A percentile compares a stretch with the other conserved stretches of the same genome.
These are phyloP conservation scores for Apiospora malaysiana DNA, from an alignment of 2,329 filamentous ascomycete genomes.

Conservation along the genomic window DNA sequence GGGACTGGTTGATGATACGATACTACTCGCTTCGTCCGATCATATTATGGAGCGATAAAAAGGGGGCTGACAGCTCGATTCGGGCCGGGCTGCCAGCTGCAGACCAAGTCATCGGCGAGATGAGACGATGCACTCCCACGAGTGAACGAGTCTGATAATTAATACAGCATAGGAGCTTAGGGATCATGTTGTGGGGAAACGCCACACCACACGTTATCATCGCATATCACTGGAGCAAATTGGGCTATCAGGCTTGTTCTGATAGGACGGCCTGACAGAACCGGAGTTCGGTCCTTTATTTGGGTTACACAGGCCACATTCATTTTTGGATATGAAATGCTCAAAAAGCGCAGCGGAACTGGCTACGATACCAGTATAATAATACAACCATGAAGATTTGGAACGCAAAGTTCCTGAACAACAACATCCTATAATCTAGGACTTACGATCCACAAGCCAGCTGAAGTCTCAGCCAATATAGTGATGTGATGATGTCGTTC, in stretches of 20 bases:
- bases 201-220: not conserved
- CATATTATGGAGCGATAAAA: not conserved
- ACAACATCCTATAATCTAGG: too few relatives aligned
- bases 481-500: not conserved
- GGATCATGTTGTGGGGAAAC: not conserved
- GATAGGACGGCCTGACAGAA: conserved; percentile 1
- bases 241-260: not conserved
- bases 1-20: not conserved
- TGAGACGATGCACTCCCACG: not conserved
- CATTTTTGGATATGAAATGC: conserved; percentile 9
- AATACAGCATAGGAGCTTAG: conserved; percentile 6
- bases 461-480: not conserved
- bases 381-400: conserved; percentile 1
- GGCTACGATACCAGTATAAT: conserved; percentile 1
- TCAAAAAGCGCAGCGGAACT: not conserved
- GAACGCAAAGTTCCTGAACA: not conserved
- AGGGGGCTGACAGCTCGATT: not conserved
- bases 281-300: conserved; percentile 8
- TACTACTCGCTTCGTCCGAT: not conserved
- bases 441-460: not conserved
- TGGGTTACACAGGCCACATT: conserved; percentile 11
- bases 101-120: not conserved
- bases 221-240: conserved; percentile 7
- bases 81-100: conserved; percentile 4
- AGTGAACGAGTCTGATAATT: not conserved